phyloP scores from a whole-genome alignment of 2,329 filamentous ascomycete genomes.

The Huntiella abstrusa region DNA sequence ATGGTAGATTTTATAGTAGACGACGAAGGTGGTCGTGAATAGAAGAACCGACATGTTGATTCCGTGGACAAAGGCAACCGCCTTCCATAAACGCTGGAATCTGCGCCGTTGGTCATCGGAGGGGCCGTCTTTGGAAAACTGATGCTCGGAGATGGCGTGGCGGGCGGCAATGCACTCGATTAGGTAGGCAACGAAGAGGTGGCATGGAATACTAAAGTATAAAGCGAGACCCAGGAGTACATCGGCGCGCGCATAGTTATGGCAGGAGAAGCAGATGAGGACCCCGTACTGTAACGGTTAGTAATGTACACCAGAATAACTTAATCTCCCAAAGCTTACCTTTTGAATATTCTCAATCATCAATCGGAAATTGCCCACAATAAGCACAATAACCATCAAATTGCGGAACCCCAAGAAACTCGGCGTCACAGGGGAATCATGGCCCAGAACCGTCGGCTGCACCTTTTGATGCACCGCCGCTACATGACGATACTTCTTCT shows the following conservation, averaged over 20 bases:
- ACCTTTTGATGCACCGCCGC: conserved; percentile 61
- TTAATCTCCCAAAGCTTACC: conserved; percentile 25
- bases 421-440: conserved; percentile 54
- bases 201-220: conserved; percentile 75
- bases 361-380: conserved; percentile 81
- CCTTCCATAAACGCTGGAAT: conserved; percentile 60
- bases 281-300: conserved; percentile 59
- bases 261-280: conserved; percentile 75
- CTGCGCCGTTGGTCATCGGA: conserved; percentile 41
- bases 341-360: conserved; percentile 97
- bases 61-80: conserved; percentile 63
- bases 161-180: conserved; percentile 72
- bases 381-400: conserved; percentile 83
- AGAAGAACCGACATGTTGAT: conserved; percentile 72
- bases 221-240: conserved; percentile 56
- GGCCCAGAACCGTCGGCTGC: conserved; percentile 65
- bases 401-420: conserved; percentile 92
- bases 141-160: conserved; percentile 45
- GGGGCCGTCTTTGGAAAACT: conserved; percentile 17
- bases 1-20: conserved; percentile 84
- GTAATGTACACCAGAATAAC: not conserved
- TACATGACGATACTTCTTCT: conserved; percentile 69
- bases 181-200: conserved; percentile 74
- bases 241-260: conserved; percentile 69
- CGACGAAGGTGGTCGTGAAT: conserved; percentile 59